phyloP scores from a whole-genome alignment of 192 early-diverging fungal species.

The Rhizophlyctis rosea region DNA sequence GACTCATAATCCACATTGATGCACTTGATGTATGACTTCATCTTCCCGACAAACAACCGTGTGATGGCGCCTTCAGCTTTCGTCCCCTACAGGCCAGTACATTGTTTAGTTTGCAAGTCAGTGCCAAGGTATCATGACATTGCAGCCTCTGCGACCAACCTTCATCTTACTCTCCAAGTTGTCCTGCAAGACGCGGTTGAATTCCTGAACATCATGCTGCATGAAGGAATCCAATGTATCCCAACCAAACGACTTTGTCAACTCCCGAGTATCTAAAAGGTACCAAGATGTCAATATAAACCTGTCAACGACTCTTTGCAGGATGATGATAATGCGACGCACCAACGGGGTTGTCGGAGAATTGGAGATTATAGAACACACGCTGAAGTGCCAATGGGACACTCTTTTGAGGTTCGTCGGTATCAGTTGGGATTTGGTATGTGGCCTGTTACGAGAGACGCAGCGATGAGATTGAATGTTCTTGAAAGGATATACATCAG shows the following conservation, averaged over 20 bases:
- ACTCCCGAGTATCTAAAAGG: conserved; percentile 71
- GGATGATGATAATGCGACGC: not conserved
- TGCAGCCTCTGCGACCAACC: conserved; percentile 35
- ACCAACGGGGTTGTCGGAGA: conserved; percentile 66
- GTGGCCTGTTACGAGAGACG: conserved; percentile 50
- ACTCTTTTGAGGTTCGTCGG: conserved; percentile 83
- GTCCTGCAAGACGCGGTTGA: conserved; percentile 95
- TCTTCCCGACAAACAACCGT: conserved; percentile 92
- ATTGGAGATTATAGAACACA: conserved; percentile 89
- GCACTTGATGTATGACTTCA: conserved; percentile 97
- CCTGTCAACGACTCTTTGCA: not conserved
- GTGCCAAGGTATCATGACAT: not conserved
- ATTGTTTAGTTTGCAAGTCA: no score
- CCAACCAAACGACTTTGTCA: conserved; percentile 99
- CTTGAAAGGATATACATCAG: not conserved
- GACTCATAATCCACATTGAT: conserved; percentile 94
- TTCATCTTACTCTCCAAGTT: conserved; percentile 98
- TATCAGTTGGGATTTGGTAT: conserved; percentile 88
- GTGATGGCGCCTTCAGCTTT: conserved; percentile 88
- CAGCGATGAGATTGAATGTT: not conserved
- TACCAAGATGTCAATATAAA: not conserved
- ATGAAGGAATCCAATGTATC: conserved; percentile 89
- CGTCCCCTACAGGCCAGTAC: conserved; percentile 56
- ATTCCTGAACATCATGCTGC: conserved; percentile 99
- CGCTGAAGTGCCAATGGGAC: conserved; percentile 90